Conservation (phyloP, 2,329 filamentous ascomycete species). For the Zopfia rhizophila region DNA sequence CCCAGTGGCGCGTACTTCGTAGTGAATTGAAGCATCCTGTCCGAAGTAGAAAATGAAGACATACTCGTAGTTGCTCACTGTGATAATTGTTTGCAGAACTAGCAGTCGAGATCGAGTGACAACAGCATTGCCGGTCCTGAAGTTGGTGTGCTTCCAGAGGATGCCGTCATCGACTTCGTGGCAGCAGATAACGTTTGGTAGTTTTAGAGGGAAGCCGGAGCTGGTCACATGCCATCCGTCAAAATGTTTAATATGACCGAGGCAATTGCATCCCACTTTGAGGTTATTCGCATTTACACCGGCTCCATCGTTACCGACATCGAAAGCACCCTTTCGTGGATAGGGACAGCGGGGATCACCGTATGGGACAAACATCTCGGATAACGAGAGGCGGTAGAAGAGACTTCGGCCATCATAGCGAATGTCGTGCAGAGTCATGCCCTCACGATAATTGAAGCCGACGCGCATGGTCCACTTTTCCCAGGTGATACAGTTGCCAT, state of each 20-base stretch:
- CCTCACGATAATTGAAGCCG: conserved; percentile 60
- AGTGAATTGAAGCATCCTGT: conserved; percentile 53
- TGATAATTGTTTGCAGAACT: conserved; percentile 39
- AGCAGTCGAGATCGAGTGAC: conserved; percentile 34
- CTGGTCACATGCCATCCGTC: conserved; percentile 51
- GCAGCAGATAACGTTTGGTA: conserved; percentile 56
- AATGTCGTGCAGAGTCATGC: conserved; percentile 55
- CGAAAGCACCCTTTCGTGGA: conserved; percentile 57
- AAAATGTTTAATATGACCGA: conserved; percentile 58
- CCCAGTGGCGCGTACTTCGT: conserved; percentile 57
- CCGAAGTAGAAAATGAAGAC: conserved; percentile 55
- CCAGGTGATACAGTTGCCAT: conserved; percentile 43
- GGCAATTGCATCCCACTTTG: conserved; percentile 56
- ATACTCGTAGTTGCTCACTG: conserved; percentile 42
- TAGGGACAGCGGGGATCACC: conserved; percentile 55
- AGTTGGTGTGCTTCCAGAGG: conserved; percentile 43
- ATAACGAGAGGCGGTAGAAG: conserved; percentile 55
- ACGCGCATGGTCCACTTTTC: conserved; percentile 58
- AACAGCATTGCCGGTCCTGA: conserved; percentile 31
- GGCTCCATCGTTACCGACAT: conserved; percentile 56
- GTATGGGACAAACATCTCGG: conserved; percentile 60
- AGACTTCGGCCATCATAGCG: conserved; percentile 51
- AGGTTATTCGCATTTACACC: conserved; percentile 58
- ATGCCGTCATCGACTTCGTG: conserved; percentile 69
- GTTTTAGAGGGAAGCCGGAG: conserved; percentile 47